A percentile compares a stretch with the other conserved stretches of the same genome.
Evolutionary conservation across 1,284 basidiomycete species (phyloP).

Genomic region (Earliella scabrosa): DNA sequence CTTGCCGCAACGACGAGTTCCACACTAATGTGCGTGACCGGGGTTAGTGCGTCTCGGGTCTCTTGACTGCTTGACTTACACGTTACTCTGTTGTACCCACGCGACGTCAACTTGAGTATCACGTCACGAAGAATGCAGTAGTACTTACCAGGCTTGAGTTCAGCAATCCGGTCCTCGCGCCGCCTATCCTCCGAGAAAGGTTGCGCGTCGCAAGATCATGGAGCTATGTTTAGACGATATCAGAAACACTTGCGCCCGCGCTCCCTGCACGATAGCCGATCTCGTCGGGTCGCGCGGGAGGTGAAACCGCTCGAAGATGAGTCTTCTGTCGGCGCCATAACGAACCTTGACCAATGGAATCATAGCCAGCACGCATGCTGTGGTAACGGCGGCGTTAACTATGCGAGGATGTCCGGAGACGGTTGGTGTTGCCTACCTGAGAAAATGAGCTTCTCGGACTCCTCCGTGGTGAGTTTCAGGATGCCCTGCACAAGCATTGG

Average conservation of each 20-base stretch:
- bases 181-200: conserved; percentile 75
- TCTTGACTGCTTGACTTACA: too few species aligned
- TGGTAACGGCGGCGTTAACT: conserved; percentile 3
- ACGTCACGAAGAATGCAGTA: background rate
- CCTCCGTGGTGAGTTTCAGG: conserved; percentile 57
- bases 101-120: too few species aligned
- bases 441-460: conserved; percentile 66
- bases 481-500: conserved; percentile 54
- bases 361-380: conserved; percentile 69
- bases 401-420: background rate
- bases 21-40: conserved; percentile 48
- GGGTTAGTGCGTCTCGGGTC: too few species aligned
- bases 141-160: conserved; percentile 77
- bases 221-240: conserved; percentile 45
- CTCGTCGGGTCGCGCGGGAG: background rate
- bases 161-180: conserved; percentile 76
- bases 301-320: background rate
- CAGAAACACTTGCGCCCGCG: background rate
- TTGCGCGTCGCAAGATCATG: conserved; percentile 84
- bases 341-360: conserved; percentile 75
- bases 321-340: background rate
- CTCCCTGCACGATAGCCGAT: background rate
- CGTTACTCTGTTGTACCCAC: conserved; percentile 77
- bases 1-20: conserved; percentile 75
- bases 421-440: conserved; percentile 48